Base-by-base conservation (phyloP, 2,329 filamentous ascomycete genomes). In the Colletotrichum limetticola region DNA sequence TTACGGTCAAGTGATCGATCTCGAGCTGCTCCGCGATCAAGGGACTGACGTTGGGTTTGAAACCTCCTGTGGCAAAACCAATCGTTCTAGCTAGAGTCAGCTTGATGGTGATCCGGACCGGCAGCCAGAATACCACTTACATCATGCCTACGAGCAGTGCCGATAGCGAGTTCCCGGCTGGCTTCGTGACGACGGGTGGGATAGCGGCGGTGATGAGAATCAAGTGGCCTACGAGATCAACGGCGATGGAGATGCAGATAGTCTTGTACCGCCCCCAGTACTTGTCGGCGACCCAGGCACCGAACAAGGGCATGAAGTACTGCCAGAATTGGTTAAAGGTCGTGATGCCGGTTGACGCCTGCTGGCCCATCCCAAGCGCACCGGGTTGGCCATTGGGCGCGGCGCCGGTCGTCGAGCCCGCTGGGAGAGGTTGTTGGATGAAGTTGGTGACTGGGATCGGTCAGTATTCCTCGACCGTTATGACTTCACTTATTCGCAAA, bases 31-130 rank as follows among this genome's bases (percentile, higher is more conserved):
- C 91, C 24, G 90, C 90, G 74, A 93, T 90, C 28, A 93, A 82
- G 1, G 91, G 90, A 22, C 89, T 90, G 66, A 95, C 90, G 76
- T 95, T 95, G 55, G 91, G 83, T 84, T 95, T 95, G 86, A 95
- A 94, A 72, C 92, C 92, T 74, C 93, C 93, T 1, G 92, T 94
- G 52, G 93, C 93, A 14, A 94, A 80, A 26, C 85, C 85, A 65
- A 87, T 83, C 66, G 82, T 74, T 42, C 42, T 49, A 49, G 42
- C 19, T n/a, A 22, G 16, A 22, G 19, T 49, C 11, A 49, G 42
- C 19, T 11, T n/a, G 42, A 9, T 19, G 8, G 19, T 9, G 42
- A 7, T 9, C 7, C 42, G 8, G 19, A 49, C 19, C 42, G 19
- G 7, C 42, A 22, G 7, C 19, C 19, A n/a, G 16, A 49, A n/a